Conservation (phyloP, 495 filamentous ascomycete genomes). For the Bombardia bombarda region DNA sequence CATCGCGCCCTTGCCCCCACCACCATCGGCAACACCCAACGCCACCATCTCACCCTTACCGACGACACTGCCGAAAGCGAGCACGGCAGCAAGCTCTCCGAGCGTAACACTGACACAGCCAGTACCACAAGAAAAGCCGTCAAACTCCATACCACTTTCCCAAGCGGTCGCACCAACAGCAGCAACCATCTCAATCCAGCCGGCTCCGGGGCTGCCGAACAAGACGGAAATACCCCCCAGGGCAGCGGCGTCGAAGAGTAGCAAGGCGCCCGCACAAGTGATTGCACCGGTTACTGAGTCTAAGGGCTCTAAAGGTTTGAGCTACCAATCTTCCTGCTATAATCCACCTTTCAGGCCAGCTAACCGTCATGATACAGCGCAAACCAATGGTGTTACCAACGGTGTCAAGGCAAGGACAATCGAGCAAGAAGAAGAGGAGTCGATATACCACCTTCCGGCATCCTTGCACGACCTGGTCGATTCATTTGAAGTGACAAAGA, state of each 20-base stretch:
- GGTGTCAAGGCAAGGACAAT: slow-evolving; percentile 40
- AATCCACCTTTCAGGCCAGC: slow-evolving; percentile 1
- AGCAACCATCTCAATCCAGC: slow-evolving; percentile 6
- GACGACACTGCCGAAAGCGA: slow-evolving; percentile 29
- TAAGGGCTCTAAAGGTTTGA: slow-evolving; percentile 15
- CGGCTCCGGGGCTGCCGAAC: slow-evolving; percentile 6
- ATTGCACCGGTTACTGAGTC: slow-evolving; percentile 1
- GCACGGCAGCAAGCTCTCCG: slow-evolving; percentile 38
- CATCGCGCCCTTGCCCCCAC: slow-evolving; percentile 86
- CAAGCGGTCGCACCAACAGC: slow-evolving; percentile 9
- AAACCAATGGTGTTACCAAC: slow-evolving; percentile 49
- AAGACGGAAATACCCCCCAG: slow-evolving; percentile 12
- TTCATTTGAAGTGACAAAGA: slow-evolving; percentile 79
- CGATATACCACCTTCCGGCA: slow-evolving; percentile 89
- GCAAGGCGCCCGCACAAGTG: slow-evolving; percentile 30
- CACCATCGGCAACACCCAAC: slow-evolving; percentile 46
- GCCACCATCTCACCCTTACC: slow-evolving; percentile 43
- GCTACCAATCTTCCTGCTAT: no score
- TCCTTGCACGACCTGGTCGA: slow-evolving; percentile 84
- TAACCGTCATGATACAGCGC: slow-evolving; percentile 25
- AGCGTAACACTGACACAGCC: slow-evolving; percentile 32
- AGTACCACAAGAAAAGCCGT: slow-evolving; percentile 27
- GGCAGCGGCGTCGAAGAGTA: slow-evolving; percentile 22
- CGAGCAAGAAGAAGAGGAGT: slow-evolving; percentile 56
- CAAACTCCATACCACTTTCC: slow-evolving; percentile 12